Base-by-base conservation (phyloP, 805 yeast species). In the Huiozyma naganishii region DNA sequence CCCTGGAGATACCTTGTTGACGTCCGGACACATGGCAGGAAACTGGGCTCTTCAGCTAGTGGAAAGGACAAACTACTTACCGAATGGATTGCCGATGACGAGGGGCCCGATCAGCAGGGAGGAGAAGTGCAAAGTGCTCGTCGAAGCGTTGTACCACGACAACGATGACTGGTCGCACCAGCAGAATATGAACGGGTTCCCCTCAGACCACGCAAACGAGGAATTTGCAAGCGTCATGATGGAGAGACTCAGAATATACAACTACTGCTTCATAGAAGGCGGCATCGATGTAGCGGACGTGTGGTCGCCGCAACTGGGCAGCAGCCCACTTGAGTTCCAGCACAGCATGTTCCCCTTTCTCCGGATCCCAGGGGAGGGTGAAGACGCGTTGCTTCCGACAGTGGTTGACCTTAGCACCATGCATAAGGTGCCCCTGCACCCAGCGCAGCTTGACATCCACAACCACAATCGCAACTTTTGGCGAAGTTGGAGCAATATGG, bases 331-430 rank as follows among this genome's bases (percentile, higher is more conserved):
- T 42, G 57, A 53, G 23, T 52, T 55, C 39, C 55, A 53, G 43
- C 45, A 46, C 13, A 52, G 50, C 35, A 52, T 54, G 55, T 54
- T 50, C 43, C 58, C 58, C 3, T 44, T 53, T 17, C 6, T 54
- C 27, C 45, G 47, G 13, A 35, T 17, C 23, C n/a, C 13, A 7
- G 12, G 7, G n/a, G 12, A 5, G 28, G 32, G 12, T 11, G 33
- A 32, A 29, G 4, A 17, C 23, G n/a, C 23, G 27, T 36, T 27
- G n/a, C n/a, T 27, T 9, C 42, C 30, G 6, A 11, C 39, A 10
- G 10, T 39, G 6, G 4, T 32, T 13, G 9, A 39, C 23, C 12
- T 13, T 6, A 39, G 17, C n/a, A 17, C 36, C 7, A 32, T 39
- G 37, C 11, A 32, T 12, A 5, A 30, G 11, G 33, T 30, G 11